Base-by-base conservation (phyloP, 768 basidiomycete genomes). In the Phylloporus arenicola region DNA sequence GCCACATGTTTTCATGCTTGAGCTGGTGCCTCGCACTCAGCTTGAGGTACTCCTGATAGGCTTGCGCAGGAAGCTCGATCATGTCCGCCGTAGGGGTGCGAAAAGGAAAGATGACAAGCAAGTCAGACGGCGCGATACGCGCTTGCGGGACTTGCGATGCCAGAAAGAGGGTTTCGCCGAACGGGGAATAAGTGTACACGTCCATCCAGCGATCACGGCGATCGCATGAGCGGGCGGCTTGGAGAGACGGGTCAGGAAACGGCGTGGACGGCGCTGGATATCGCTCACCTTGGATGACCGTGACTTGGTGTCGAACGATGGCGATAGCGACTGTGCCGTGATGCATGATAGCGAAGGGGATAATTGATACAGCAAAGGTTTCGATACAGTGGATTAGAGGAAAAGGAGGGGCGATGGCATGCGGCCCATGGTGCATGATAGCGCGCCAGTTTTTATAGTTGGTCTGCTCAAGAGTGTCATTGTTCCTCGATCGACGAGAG, bases 301-400 rank as follows among this genome's bases (percentile, higher is more conserved):
- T 79, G 30, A 88, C 80, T 62, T 82, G 79, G 58, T 77, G 80
- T 56, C 82, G 80, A 41, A 87, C 82, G 51, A 86, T 61, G 19
- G 86, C 86, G 50, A 87, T 77, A 45, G 84, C 86, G 51, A 86
- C 68, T 35, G 78, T 75, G 45, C 85, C 82, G 61, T 78, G 66
- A 57, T 76, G 68, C 73, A 82, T 62, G 31, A 52, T 74, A 64
- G 67, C 68, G 27, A 34, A 40, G 41, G 34, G 34, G 48, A 20
- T 17, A 38, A 35, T 47, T 47, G 58, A 61, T 61, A 56, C 57
- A 59, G 52, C 16, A 25, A 31, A 22, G n/a, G 14, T 19, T 37
- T 48, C 47, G 57, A 64, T 61, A 65, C 59, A 66, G 39, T 34
- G 47, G 35, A 27, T 24, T n/a, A 10, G 34, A 50, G 25, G 22